phyloP scores from a whole-genome alignment of 495 filamentous ascomycete species.

The Neurospora sp. region DNA sequence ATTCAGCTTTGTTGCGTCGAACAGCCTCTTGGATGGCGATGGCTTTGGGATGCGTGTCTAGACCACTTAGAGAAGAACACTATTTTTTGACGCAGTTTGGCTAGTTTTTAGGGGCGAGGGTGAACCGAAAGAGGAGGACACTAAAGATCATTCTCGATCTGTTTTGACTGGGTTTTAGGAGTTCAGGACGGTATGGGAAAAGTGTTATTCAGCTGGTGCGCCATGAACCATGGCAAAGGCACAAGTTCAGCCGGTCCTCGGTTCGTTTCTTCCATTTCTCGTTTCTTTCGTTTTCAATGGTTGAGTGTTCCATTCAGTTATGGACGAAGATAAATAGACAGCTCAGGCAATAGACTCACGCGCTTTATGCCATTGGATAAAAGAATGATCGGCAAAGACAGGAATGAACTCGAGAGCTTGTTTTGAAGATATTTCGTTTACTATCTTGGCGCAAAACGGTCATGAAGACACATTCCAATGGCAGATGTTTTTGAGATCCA shows the following conservation, averaged over 20 bases:
- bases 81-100: not conserved
- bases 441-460: not conserved
- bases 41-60: slow-evolving; percentile 15
- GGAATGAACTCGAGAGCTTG: not conserved
- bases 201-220: not conserved
- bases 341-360: not conserved
- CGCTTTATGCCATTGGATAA: not conserved
- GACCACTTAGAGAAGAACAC: not conserved
- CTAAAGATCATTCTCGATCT: not conserved
- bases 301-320: not conserved
- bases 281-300: not conserved
- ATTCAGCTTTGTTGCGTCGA: slow-evolving; percentile 89
- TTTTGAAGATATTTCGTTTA: not conserved
- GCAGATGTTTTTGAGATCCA: not conserved
- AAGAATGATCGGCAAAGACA: not conserved
- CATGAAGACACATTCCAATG: not conserved
- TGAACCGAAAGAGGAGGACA: not conserved
- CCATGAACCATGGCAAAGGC: not conserved
- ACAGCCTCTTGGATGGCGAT: slow-evolving; percentile 64
- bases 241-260: not conserved
- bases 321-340: not conserved
- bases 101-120: not conserved
- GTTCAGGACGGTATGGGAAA: not conserved
- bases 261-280: not conserved
- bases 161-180: not conserved